phyloP scores from a whole-genome alignment of 306 rosid genomes.

The Pterocarpus santalinus region DNA sequence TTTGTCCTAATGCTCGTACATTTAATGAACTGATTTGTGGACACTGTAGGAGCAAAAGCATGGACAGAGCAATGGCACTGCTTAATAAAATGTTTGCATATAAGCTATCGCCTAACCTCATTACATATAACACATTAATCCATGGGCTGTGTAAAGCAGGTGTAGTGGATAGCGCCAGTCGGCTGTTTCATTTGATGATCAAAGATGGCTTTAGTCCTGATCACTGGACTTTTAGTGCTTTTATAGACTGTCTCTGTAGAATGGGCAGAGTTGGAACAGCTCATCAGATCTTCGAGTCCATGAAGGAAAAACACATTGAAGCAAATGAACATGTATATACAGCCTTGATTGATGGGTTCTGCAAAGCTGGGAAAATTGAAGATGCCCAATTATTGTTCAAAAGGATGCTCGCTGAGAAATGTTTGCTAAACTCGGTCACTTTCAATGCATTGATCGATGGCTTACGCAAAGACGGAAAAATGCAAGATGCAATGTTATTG shows the following conservation, averaged over 20 bases:
- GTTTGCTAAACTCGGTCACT: conserved; percentile 70
- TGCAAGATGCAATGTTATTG: conserved; percentile 64
- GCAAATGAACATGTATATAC: conserved; percentile 69
- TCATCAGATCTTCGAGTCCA: conserved; percentile 63
- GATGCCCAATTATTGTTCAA: conserved; percentile 65
- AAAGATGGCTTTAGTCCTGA: conserved; percentile 75
- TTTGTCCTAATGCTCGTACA: conserved; percentile 70
- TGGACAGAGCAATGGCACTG: conserved; percentile 83
- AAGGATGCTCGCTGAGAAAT: conserved; percentile 73
- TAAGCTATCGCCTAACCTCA: conserved; percentile 62
- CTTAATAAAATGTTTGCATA: conserved; percentile 68
- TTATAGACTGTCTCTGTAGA: conserved; percentile 71
- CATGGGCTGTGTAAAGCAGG: conserved; percentile 79
- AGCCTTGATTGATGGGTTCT: conserved; percentile 79
- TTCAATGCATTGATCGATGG: conserved; percentile 78
- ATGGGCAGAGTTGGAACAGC: conserved; percentile 70
- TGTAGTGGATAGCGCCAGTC: conserved; percentile 67
- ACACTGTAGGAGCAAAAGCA: conserved; percentile 65
- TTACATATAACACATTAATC: conserved; percentile 79
- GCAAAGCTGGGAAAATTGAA: conserved; percentile 67
- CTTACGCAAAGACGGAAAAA: conserved; percentile 68
- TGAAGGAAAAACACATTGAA: conserved; percentile 63
- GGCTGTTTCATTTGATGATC: conserved; percentile 76
- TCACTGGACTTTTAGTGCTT: conserved; percentile 64
- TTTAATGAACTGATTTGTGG: conserved; percentile 81